Conservation (phyloP, 2,329 filamentous ascomycete genomes). For the Fonsecaea monophora region DNA sequence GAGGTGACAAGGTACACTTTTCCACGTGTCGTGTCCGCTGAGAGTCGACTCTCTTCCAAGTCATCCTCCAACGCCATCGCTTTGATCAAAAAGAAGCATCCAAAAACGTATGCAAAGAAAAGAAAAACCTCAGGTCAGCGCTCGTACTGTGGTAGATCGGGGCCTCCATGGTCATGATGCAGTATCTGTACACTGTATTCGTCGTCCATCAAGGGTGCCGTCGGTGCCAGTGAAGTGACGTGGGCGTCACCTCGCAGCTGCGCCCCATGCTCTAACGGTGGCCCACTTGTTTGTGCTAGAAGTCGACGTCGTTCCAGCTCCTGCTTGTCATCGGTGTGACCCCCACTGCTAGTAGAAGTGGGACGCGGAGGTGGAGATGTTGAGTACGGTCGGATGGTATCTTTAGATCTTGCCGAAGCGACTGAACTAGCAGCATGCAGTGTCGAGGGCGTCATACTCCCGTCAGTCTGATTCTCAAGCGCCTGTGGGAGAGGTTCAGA, state of each 20-base stretch:
- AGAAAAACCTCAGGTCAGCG: conserved; percentile 42
- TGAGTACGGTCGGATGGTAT: conserved; percentile 41
- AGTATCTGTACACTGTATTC: conserved; percentile 54
- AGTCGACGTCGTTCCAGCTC: conserved; percentile 73
- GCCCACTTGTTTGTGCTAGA: conserved; percentile 69
- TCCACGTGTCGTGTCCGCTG: neutral
- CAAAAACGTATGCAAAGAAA: conserved; percentile 12
- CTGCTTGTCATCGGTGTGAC: conserved; percentile 73
- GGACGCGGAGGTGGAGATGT: conserved; percentile 32
- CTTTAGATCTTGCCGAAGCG: conserved; percentile 42
- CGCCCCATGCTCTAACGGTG: conserved; percentile 46
- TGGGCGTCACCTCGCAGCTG: conserved; percentile 36
- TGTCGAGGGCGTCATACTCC: conserved; percentile 36
- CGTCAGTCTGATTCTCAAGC: conserved; percentile 50
- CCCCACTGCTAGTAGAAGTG: conserved; percentile 49
- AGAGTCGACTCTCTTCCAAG: neutral
- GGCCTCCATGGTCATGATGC: conserved; percentile 47
- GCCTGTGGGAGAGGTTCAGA: conserved; percentile 45
- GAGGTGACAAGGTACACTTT: neutral
- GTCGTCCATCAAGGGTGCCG: conserved; percentile 67
- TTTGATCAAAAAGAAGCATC: conserved; percentile 24
- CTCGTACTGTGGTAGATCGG: conserved; percentile 55
- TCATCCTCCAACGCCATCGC: conserved; percentile 35
- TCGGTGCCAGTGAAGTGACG: conserved; percentile 40
- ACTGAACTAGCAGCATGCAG: conserved; percentile 34